These are phyloP conservation scores for Neonectria neomacrospora DNA, from an alignment of 2,329 filamentous ascomycete species.

Conservation along the genomic window DNA sequence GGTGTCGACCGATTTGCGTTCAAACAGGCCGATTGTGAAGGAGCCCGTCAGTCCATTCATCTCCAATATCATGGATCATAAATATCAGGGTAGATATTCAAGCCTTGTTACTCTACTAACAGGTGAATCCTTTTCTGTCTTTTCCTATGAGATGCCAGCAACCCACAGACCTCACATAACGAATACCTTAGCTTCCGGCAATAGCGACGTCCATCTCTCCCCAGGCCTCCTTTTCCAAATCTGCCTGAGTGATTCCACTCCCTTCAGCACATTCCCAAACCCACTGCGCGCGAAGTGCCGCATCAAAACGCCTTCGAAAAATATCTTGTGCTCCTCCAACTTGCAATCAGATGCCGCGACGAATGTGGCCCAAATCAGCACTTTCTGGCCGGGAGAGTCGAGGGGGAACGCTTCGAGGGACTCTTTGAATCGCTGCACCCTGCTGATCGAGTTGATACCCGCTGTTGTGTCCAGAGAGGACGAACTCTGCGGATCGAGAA, in stretches of 20 bases:
- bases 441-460: slow-evolving; percentile 23
- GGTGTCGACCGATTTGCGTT: background rate
- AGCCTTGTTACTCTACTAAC: background rate
- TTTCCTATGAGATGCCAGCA: background rate
- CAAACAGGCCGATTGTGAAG: background rate
- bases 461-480: slow-evolving; percentile 23
- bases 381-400: slow-evolving; percentile 36
- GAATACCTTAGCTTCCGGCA: slow-evolving; percentile 39
- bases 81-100: background rate
- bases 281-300: slow-evolving; percentile 38
- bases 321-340: slow-evolving; percentile 41
- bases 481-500: slow-evolving; percentile 29
- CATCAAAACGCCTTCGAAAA: slow-evolving; percentile 35
- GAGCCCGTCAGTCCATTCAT: background rate
- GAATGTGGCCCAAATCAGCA: slow-evolving; percentile 45
- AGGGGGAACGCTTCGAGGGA: slow-evolving; percentile 36
- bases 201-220: slow-evolving; percentile 41
- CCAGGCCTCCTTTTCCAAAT: slow-evolving; percentile 39
- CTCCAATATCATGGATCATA: background rate
- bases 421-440: slow-evolving; percentile 42
- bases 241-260: slow-evolving; percentile 35
- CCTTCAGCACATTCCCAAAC: slow-evolving; percentile 41
- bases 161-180: slow-evolving; percentile 40
- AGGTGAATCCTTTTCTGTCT: background rate
- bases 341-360: slow-evolving; percentile 42